Evolutionary conservation across 2,329 filamentous ascomycete species (phyloP).

Genomic region (Rhinocladiella similis): DNA sequence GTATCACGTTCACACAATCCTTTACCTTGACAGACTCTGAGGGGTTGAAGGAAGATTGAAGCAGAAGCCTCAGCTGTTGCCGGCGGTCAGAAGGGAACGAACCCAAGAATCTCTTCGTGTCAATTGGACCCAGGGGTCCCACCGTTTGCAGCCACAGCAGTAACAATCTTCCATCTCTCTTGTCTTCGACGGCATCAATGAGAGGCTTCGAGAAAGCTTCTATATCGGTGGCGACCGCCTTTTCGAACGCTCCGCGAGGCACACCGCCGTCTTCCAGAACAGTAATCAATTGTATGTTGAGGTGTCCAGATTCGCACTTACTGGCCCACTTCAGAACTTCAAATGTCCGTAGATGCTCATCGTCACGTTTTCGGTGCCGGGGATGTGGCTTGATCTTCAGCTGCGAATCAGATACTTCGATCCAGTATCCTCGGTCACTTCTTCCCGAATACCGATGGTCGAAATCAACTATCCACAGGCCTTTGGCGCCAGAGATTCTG

Average conservation of each 20-base stretch:
- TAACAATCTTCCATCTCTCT: conserved; percentile 7
- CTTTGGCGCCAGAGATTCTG: conserved; percentile 61
- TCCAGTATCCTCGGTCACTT: conserved; percentile 47
- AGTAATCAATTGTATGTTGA: conserved; percentile 57
- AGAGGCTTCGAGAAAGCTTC: conserved; percentile 37
- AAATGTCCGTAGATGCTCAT: conserved; percentile 54
- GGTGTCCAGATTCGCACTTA: conserved; percentile 14
- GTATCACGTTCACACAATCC: conserved; percentile 31
- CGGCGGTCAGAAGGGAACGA: conserved; percentile 37
- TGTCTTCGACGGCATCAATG: conserved; percentile 21
- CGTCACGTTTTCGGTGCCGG: conserved; percentile 33
- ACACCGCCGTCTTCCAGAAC: conserved; percentile 57
- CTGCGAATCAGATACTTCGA: conserved; percentile 59
- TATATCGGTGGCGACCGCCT: conserved; percentile 42
- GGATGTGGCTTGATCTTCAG: conserved; percentile 54
- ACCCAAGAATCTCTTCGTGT: conserved; percentile 29
- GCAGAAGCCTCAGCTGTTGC: conserved; percentile 39
- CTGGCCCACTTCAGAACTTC: conserved; percentile 50
- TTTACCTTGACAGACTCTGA: conserved; percentile 44
- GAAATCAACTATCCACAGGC: conserved; percentile 58
- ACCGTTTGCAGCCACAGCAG: conserved; percentile 27
- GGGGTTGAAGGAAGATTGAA: conserved; percentile 47
- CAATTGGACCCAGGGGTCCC: neutral
- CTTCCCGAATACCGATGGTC: conserved; percentile 19
- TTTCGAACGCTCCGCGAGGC: conserved; percentile 41